phyloP scores from a whole-genome alignment of 306 rosid genomes.

The Lablab purpureus region DNA sequence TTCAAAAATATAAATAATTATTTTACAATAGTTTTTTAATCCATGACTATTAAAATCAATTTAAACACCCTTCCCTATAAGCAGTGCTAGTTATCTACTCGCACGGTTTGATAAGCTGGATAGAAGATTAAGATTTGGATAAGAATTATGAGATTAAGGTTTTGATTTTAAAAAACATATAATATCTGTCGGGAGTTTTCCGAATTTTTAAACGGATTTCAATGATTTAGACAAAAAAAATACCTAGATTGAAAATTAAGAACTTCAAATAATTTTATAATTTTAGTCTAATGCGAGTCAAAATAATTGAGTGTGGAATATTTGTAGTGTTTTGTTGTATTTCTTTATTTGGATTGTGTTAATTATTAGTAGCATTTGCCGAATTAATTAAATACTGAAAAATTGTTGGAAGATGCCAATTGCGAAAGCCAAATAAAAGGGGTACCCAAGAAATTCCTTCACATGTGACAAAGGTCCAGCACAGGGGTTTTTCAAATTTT shows the following conservation, averaged over 20 bases:
- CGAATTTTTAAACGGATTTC: neutral
- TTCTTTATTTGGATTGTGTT: slow-evolving; percentile 26
- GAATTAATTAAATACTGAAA: slow-evolving; percentile 5
- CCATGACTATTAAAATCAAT: too few species aligned
- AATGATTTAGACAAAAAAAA: neutral
- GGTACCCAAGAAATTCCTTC: slow-evolving; percentile 39
- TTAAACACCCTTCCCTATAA: neutral
- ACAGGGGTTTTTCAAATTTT: slow-evolving; percentile 5
- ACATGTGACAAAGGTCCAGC: slow-evolving; percentile 41
- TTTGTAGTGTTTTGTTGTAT: neutral
- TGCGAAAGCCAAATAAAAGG: slow-evolving; percentile 4
- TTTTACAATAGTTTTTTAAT: neutral
- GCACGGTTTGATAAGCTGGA: neutral
- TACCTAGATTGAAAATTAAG: neutral
- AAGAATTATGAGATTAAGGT: neutral
- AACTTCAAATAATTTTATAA: neutral
- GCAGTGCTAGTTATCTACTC: neutral
- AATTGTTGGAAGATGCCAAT: slow-evolving; percentile 26
- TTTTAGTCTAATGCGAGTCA: neutral
- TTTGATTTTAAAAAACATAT: too few species aligned
- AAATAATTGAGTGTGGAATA: neutral
- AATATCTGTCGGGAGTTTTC: too few species aligned
- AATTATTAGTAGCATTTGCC: slow-evolving; percentile 9
- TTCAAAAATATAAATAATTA: neutral
- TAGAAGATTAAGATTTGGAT: neutral